phyloP scores from a whole-genome alignment of 306 rosid genomes.

The Dalbergia cultrata region DNA sequence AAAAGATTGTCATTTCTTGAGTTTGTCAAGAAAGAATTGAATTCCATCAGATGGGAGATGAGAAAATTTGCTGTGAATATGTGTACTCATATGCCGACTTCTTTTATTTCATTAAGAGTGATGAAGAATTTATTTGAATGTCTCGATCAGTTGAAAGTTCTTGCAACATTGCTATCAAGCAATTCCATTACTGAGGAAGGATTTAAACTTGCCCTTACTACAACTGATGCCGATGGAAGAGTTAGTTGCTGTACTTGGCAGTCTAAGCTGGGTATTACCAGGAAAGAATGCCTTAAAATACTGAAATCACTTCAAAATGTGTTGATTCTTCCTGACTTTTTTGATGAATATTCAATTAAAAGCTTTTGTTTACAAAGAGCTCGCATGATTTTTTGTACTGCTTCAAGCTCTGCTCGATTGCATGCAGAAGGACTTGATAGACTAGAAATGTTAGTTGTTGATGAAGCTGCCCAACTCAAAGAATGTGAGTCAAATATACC shows the following conservation, averaged over 20 bases:
- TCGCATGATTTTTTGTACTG: constrained; percentile 57
- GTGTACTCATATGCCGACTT: constrained; percentile 61
- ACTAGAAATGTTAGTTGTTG: constrained; percentile 54
- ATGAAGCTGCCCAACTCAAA: constrained; percentile 65
- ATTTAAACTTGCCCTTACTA: constrained; percentile 37
- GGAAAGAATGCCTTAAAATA: constrained; percentile 53
- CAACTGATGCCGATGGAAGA: constrained; percentile 33
- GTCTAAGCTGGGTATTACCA: constrained; percentile 39
- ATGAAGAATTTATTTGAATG: constrained; percentile 50
- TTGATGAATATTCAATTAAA: constrained; percentile 41
- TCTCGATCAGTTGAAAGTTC: constrained; percentile 46
- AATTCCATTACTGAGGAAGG: constrained; percentile 44
- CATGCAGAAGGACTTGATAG: constrained; percentile 40
- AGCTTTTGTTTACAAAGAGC: constrained; percentile 50
- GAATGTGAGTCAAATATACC: constrained; percentile 60
- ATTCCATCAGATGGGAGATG: constrained; percentile 39
- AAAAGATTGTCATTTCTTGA: constrained; percentile 36
- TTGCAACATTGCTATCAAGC: constrained; percentile 33
- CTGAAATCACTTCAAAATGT: constrained; percentile 46
- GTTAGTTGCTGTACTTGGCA: constrained; percentile 40
- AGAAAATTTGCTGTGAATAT: constrained; percentile 47
- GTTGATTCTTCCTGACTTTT: constrained; percentile 47
- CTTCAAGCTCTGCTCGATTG: constrained; percentile 56
- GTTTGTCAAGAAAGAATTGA: constrained; percentile 45
- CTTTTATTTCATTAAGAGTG: constrained; percentile 44